Conservation (phyloP, 1,284 basidiomycete species). For the Trametes versicolor region DNA sequence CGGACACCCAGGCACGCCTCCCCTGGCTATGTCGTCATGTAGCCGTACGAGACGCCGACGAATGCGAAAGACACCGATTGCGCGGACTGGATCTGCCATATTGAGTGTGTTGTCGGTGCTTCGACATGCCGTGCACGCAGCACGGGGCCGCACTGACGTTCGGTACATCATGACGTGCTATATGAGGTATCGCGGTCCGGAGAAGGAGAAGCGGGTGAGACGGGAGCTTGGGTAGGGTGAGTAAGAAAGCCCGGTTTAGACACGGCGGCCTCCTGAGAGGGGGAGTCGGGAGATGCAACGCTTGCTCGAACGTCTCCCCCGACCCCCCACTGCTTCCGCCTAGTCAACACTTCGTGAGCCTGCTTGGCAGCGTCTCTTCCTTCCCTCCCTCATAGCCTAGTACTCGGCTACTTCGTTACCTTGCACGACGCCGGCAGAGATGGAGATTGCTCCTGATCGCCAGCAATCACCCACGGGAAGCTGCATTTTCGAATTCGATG, state of each 20-base stretch:
- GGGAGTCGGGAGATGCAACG: neutral
- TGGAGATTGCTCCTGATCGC: too few species aligned
- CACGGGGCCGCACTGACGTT: neutral
- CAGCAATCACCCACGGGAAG: too few species aligned
- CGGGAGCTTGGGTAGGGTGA: neutral
- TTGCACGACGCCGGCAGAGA: too few species aligned
- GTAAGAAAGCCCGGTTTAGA: neutral
- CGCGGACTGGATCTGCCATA: neutral
- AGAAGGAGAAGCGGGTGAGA: neutral
- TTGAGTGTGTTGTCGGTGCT: neutral
- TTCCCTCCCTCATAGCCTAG: too few species aligned
- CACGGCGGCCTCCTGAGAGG: neutral
- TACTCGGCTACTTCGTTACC: too few species aligned
- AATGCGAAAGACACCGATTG: neutral
- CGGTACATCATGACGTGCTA: neutral
- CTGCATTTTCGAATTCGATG: too few species aligned
- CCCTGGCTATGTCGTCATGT: neutral
- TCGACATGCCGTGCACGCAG: neutral
- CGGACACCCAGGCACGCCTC: neutral
- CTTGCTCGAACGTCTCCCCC: neutral
- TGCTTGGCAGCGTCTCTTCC: too few species aligned
- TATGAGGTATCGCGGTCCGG: neutral
- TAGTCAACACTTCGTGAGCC: too few species aligned
- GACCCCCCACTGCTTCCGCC: neutral
- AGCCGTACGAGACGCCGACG: neutral